phyloP scores from a whole-genome alignment of 225 moss, liverwort and hornwort species.

The Rhytidiadelphus loreus region DNA sequence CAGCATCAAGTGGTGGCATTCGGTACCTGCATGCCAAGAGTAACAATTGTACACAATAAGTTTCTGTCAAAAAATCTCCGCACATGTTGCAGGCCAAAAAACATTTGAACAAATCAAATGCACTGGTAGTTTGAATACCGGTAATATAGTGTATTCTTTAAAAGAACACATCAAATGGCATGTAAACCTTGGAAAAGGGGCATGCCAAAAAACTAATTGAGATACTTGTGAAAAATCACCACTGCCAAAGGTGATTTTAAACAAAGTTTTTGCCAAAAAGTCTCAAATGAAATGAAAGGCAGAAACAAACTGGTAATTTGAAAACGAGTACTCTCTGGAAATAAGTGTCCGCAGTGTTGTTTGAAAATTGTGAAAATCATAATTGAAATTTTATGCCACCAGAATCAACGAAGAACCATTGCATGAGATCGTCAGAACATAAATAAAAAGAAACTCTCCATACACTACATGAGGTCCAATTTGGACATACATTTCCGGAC shows the following conservation, averaged over 20 bases:
- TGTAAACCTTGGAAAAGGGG: neutral
- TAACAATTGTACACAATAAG: neutral
- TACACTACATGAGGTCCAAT: neutral
- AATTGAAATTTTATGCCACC: neutral
- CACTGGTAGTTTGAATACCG: neutral
- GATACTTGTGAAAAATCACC: neutral
- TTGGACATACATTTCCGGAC: neutral
- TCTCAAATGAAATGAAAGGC: neutral
- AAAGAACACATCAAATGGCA: neutral
- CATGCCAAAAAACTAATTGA: neutral
- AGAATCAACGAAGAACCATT: neutral
- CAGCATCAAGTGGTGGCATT: slow-evolving; percentile 84
- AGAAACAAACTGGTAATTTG: neutral
- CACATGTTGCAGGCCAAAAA: neutral
- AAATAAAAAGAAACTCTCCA: neutral
- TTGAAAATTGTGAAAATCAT: neutral
- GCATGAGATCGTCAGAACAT: neutral
- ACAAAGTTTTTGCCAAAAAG: neutral
- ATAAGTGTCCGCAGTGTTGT: neutral
- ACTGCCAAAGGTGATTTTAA: neutral
- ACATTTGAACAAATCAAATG: neutral
- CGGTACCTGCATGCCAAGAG: slow-evolving; percentile 33
- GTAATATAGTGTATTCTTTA: neutral
- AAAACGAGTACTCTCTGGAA: neutral
- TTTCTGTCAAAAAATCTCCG: neutral